These are phyloP conservation scores for Fusarium haematococcum DNA, from an alignment of 2,329 filamentous ascomycete genomes.

Conservation along the genomic window DNA sequence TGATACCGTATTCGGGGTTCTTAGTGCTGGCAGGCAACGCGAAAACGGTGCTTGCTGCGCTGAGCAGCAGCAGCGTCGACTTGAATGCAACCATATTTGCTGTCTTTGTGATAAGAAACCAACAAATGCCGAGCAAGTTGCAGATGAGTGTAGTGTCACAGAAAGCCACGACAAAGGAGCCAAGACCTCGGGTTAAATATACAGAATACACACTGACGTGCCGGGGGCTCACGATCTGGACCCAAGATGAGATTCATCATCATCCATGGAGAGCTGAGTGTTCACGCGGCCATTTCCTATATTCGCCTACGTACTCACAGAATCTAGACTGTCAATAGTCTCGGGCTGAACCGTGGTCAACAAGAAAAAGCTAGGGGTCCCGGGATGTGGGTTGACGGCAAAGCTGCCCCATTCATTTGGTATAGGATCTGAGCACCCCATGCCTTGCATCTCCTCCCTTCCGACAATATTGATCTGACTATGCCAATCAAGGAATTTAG, in stretches of 20 bases:
- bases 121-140: neutral
- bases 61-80: neutral
- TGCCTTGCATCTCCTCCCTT: neutral
- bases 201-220: neutral
- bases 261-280: neutral
- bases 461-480: neutral
- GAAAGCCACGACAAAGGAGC: neutral
- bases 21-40: neutral
- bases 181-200: neutral
- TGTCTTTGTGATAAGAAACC: neutral
- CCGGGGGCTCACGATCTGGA: neutral
- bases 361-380: neutral
- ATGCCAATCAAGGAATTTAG: neutral
- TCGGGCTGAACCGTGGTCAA: neutral
- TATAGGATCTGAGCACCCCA: neutral
- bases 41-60: neutral
- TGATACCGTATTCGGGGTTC: neutral
- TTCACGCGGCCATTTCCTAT: neutral
- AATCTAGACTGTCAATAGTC: neutral
- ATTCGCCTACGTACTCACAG: neutral
- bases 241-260: neutral
- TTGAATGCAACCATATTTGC: neutral
- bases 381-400: neutral
- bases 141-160: neutral
- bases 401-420: neutral